These are phyloP conservation scores for Boletus eberwhitei DNA, from an alignment of 768 basidiomycete species.

Conservation along the genomic window DNA sequence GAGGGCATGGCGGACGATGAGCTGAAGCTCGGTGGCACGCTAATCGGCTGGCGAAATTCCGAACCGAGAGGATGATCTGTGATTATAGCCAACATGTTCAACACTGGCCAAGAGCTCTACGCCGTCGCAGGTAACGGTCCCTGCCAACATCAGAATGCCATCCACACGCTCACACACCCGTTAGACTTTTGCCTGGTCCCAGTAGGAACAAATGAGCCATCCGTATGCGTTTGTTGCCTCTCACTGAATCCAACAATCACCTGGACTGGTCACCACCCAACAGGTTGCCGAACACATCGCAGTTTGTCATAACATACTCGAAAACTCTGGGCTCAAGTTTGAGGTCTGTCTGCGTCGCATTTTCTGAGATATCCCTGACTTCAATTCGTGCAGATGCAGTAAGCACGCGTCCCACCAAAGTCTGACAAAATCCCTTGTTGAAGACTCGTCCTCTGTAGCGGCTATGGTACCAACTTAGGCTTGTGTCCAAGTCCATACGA, in stretches of 20 bases:
- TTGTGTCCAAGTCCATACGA: slow-evolving; percentile 9
- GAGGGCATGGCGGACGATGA: slow-evolving; percentile 37
- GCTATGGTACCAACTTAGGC: slow-evolving; percentile 91
- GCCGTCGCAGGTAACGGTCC: slow-evolving; percentile 64
- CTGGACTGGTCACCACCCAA: not conserved
- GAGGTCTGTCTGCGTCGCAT: slow-evolving; percentile 47
- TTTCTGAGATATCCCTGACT: not conserved
- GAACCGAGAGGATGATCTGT: not conserved
- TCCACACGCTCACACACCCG: not conserved
- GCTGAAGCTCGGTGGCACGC: not conserved
- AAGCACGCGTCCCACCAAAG: slow-evolving; percentile 12
- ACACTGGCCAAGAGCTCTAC: slow-evolving; percentile 50
- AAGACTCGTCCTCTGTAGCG: slow-evolving; percentile 41
- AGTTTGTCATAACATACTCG: slow-evolving; percentile 78
- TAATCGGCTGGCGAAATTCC: too few species aligned
- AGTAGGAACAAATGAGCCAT: slow-evolving; percentile 72
- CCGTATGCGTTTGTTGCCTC: slow-evolving; percentile 41
- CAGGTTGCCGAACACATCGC: slow-evolving; percentile 78
- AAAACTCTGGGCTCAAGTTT: slow-evolving; percentile 78
- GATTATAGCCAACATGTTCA: slow-evolving; percentile 11
- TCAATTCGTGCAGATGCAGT: slow-evolving; percentile 35
- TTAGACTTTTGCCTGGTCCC: slow-evolving; percentile 88
- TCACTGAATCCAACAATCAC: slow-evolving; percentile 3
- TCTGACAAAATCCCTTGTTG: slow-evolving; percentile 34
- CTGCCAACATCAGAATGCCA: not conserved